Evolutionary conservation across 2,329 filamentous ascomycete genomes (phyloP), one percentile per base, ranked within the genome.

Genomic region (Stagonosporopsis cucurbitacearum): DNA sequence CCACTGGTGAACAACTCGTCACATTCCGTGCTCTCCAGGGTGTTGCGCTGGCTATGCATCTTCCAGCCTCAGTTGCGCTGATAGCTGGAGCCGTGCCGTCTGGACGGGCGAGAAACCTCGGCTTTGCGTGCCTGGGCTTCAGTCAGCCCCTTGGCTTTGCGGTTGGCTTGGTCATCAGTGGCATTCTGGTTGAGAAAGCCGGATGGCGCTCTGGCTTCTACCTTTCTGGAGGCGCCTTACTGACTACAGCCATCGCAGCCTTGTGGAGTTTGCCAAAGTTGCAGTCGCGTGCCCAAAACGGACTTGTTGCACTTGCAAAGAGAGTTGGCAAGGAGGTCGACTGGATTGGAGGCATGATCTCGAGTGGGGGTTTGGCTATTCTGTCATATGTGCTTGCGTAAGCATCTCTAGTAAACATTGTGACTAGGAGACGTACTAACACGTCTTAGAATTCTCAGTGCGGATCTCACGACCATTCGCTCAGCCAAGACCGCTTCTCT

Each of bases 131-230:
- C 50, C 54, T 82, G 6, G 80, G 82, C 0, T 64, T 81, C 20
- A 78, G 77, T 36, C 77, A 80, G 50, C 78, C 80, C 0, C 65
- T 84, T 0, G 82, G 82, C 0, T 84, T 82, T 59, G 81, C 79
- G 0, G 62, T 82, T 8, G 82, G 82, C 0, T 66, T 85, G 0
- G 78, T 84, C 1, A 58, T 83, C 0, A 81, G 78, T 9, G 82
- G 82, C 12, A 66, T 84, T 1, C 67, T 84, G 12, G 71, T 79
- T 6, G 78, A 82, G 39, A 76, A 73, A 0, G 63, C 78, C 4
- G 81, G 80, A 1, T 84, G 82, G 82, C 71, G 81, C 4, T 71
- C 74, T 1, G 79, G 77, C 3, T 84, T 79, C 62, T 83, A 80
- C 50, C 51, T 81, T 1, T 57, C 60, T 26, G 70, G 64, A 25